Evolutionary conservation across 768 basidiomycete species (phyloP).

Genomic region (Russula compacta): DNA sequence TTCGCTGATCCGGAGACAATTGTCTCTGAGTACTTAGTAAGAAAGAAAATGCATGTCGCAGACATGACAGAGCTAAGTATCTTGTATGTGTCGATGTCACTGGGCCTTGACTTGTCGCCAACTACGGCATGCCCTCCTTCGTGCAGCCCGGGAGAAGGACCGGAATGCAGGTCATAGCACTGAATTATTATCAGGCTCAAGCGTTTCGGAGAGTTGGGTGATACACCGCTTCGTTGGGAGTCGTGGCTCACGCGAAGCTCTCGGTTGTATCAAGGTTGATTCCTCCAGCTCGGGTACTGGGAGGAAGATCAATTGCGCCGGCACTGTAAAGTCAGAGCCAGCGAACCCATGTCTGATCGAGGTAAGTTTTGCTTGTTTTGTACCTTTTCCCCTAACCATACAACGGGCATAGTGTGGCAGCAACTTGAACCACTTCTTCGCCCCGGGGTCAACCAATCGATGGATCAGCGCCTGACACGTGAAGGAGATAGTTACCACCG

Average conservation of each 20-base stretch:
- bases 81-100: not conserved
- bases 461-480: not conserved
- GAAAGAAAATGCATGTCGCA: not conserved
- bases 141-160: conserved; percentile 2
- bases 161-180: not conserved
- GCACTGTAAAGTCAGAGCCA: conserved; percentile 8
- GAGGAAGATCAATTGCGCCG: conserved; percentile 1
- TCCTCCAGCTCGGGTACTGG: not conserved
- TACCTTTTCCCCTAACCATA: not conserved
- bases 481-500: not conserved
- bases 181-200: conserved; percentile 1
- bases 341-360: conserved; percentile 13
- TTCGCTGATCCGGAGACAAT: not conserved
- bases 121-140: not conserved
- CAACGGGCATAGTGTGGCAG: conserved; percentile 3
- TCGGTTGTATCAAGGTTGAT: conserved; percentile 6
- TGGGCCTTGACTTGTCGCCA: not conserved
- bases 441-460: not conserved
- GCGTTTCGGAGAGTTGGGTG: conserved; percentile 12
- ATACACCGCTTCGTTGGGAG: too few species aligned
- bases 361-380: not conserved
- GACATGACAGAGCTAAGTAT: not conserved
- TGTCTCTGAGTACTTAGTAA: not conserved
- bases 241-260: not conserved
- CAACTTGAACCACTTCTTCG: conserved; percentile 1